Percentiles rank a stretch among this genome's conserved stretches.
These are phyloP conservation scores for Ilex paraguariensis DNA, from an alignment of 305 asterid species.

Conservation along the genomic window DNA sequence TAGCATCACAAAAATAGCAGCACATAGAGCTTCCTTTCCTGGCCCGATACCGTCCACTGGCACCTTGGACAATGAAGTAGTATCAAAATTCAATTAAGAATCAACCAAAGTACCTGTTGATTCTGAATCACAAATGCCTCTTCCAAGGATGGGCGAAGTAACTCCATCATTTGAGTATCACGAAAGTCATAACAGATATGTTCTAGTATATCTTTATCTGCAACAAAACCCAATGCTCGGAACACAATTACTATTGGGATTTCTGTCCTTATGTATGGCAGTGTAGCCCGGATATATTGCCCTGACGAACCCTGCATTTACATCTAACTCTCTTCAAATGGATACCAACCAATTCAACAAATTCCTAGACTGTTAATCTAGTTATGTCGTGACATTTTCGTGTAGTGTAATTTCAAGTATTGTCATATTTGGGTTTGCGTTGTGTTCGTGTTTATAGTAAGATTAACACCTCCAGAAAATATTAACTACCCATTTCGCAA, in stretches of 20 bases:
- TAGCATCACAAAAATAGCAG: too few species aligned
- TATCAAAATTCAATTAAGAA: not conserved
- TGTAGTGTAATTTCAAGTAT: too few species aligned
- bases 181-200: conserved; percentile 26
- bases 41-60: too few species aligned
- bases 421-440: too few species aligned
- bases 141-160: conserved; percentile 30
- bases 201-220: conserved; percentile 28
- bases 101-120: conserved; percentile 9
- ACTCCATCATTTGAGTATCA: conserved; percentile 28
- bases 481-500: too few species aligned
- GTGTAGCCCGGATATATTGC: conserved; percentile 26
- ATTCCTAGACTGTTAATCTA: not conserved
- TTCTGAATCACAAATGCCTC: conserved; percentile 29
- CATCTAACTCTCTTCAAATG: not conserved
- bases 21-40: too few species aligned
- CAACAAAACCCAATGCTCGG: conserved; percentile 28
- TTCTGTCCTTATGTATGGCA: conserved; percentile 26
- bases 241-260: conserved; percentile 24
- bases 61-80: not conserved
- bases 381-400: too few species aligned
- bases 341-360: too few species aligned
- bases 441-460: too few species aligned
- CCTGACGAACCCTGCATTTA: conserved; percentile 21
- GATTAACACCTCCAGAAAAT: too few species aligned